A percentile compares a stretch with the other conserved stretches of the same genome.
Conservation (phyloP, 2,329 filamentous ascomycete genomes). For the Xylariaceae sp. region DNA sequence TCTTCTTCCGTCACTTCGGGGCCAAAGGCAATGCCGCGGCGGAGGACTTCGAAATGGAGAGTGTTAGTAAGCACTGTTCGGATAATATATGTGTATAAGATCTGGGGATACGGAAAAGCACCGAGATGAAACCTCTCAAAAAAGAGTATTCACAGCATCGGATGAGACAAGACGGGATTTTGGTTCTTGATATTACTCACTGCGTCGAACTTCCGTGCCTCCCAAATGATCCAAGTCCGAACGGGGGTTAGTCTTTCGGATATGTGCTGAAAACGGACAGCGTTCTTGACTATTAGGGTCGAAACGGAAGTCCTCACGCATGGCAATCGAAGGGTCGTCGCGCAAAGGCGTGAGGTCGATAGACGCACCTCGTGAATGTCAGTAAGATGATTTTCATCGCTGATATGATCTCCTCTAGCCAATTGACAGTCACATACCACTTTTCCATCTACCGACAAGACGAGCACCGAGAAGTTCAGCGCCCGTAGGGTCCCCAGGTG, state of each 20-base stretch:
- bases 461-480: conserved; percentile 40
- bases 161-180: not conserved
- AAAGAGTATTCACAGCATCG: not conserved
- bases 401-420: not conserved
- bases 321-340: conserved; percentile 33
- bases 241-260: conserved; percentile 45
- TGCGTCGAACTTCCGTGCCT: conserved; percentile 30
- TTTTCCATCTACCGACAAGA: conserved; percentile 43
- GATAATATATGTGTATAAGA: not conserved
- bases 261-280: conserved; percentile 45
- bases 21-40: conserved; percentile 44
- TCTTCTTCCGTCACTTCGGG: conserved; percentile 37
- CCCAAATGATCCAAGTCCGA: conserved; percentile 33
- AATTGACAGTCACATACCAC: conserved; percentile 11
- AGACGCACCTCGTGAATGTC: conserved; percentile 32
- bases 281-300: conserved; percentile 31
- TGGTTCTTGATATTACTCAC: conserved; percentile 6
- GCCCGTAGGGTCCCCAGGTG: conserved; percentile 22
- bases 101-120: too few relatives aligned
- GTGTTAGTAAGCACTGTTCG: not conserved
- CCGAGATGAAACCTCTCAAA: not conserved
- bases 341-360: conserved; percentile 31
- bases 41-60: conserved; percentile 30
- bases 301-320: conserved; percentile 38
- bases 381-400: not conserved